Evolutionary conservation across 2,329 filamentous ascomycete species (phyloP).

Genomic region (Taxawa tesnikishii): DNA sequence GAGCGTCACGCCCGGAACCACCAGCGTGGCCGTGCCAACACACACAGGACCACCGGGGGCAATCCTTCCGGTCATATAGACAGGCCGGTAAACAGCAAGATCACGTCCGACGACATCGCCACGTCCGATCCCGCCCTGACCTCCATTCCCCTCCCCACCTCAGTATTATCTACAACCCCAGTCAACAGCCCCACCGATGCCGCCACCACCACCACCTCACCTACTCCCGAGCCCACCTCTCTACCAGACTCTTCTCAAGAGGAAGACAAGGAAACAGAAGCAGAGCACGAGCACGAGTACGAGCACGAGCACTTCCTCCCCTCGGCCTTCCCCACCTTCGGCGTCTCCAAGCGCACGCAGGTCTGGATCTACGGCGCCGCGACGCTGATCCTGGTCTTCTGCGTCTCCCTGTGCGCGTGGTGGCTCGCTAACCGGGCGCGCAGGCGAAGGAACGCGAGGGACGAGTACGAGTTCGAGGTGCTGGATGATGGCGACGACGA

Average conservation of each 20-base stretch:
- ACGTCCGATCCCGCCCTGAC: slow-evolving; percentile 13
- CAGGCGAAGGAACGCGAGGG: slow-evolving; percentile 55
- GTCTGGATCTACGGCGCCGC: slow-evolving; percentile 88
- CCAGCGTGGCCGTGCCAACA: slow-evolving; percentile 34
- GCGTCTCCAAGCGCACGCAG: slow-evolving; percentile 74
- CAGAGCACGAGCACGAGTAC: slow-evolving; percentile 13
- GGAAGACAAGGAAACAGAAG: slow-evolving; percentile 12
- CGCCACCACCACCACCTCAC: slow-evolving; percentile 13
- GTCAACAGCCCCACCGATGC: slow-evolving; percentile 8
- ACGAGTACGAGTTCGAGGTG: slow-evolving; percentile 90
- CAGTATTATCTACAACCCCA: slow-evolving; percentile 10
- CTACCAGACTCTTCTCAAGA: slow-evolving; percentile 16
- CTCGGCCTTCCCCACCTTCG: slow-evolving; percentile 81
- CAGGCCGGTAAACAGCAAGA: slow-evolving; percentile 48
- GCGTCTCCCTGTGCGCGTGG: slow-evolving; percentile 66
- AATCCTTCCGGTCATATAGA: slow-evolving; percentile 34
- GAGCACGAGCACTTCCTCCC: slow-evolving; percentile 56
- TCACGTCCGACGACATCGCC: too few relatives aligned
- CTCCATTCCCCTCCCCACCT: slow-evolving; percentile 9
- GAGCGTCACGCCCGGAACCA: slow-evolving; percentile 50
- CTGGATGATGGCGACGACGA: slow-evolving; percentile 46
- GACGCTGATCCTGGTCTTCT: slow-evolving; percentile 76
- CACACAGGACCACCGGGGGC: slow-evolving; percentile 31
- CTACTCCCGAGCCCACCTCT: slow-evolving; percentile 17
- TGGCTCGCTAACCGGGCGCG: slow-evolving; percentile 60